Base-by-base conservation (phyloP, 169 alveolate genomes). In the Eimeria brunetti region DNA sequence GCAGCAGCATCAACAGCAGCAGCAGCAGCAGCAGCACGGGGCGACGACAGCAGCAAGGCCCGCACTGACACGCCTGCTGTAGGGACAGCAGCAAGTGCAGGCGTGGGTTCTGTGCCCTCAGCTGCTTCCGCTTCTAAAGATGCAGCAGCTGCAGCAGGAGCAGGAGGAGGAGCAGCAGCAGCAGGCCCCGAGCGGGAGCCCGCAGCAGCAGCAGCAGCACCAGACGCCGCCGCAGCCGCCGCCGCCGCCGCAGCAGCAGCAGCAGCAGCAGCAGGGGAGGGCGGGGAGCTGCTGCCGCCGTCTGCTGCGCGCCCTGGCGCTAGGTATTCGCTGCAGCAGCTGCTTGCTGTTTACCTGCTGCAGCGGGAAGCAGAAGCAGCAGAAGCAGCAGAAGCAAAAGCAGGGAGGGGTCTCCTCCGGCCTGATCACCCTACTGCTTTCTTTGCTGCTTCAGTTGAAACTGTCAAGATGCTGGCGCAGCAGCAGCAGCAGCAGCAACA, bases 11-110 rank as follows among this genome's bases (percentile, higher is more conserved):
- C 91, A 44, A 22, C 78, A 33, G 62, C 56, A 84, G 76, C 91
- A 84, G 91, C 78, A 84, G 78, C 91, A 84, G 91, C 78, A 36
- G 58, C 91, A 38, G 49, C 14, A 20, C n/a, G 91, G 78, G 91
- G 76, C 12, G 91, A 56, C 78, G 58, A 58, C 38, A 84, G 78
- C 91, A 53, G 71, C 91, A 84, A 51, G 36, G 22, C 53, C 12
- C 33, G 56, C 86, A 9, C 36, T 49, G 64, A 41, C 62, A 41
- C 86, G 24, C 78, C 85, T 75, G 85, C 85, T 41, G 22, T 67
- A 46, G 69, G 53, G 69, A 27, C 71, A 4, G 69, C 9, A 1
- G 18, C 44, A 73, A 9, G 24, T 9, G 22, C 67, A 44, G 46
- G 56, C 46, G 36, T 30, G 49, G 69, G 69, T 80, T 22, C 89